Conservation (phyloP, 805 yeast species). For the Myxozyma kluyveri region DNA sequence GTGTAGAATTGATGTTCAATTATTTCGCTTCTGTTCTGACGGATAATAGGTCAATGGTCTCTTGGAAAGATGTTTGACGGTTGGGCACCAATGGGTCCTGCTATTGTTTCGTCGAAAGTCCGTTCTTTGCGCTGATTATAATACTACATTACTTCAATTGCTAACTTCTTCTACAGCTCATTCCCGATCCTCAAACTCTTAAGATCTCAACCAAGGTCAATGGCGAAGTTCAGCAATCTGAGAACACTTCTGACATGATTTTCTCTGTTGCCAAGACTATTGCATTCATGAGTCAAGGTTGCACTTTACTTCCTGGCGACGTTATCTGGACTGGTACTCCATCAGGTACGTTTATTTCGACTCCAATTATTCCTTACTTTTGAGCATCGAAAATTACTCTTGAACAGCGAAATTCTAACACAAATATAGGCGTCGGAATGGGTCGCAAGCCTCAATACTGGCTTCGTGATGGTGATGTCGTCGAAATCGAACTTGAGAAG, state of each 20-base stretch:
- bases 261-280: conserved; percentile 47
- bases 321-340: conserved; percentile 59
- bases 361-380: background rate
- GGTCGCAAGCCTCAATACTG: conserved; percentile 47
- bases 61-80: conserved; percentile 55
- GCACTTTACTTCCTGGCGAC: conserved; percentile 54
- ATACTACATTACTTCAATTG: background rate
- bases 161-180: no score
- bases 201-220: conserved; percentile 45
- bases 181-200: conserved; percentile 41
- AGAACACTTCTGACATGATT: conserved; percentile 49
- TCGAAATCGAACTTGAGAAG: conserved; percentile 44
- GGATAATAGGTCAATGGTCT: conserved; percentile 45
- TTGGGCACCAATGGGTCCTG: conserved; percentile 60
- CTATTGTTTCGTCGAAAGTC: conserved; percentile 43
- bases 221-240: conserved; percentile 49
- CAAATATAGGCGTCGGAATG: conserved; percentile 49
- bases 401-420: no score
- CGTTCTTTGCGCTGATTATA: no score
- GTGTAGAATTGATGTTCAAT: no score
- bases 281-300: conserved; percentile 50
- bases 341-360: conserved; percentile 26
- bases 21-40: no score
- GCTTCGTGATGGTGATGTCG: conserved; percentile 47
- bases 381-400: no score